phyloP scores from a whole-genome alignment of 2,329 filamentous ascomycete species.

The Hysterium pulicare region DNA sequence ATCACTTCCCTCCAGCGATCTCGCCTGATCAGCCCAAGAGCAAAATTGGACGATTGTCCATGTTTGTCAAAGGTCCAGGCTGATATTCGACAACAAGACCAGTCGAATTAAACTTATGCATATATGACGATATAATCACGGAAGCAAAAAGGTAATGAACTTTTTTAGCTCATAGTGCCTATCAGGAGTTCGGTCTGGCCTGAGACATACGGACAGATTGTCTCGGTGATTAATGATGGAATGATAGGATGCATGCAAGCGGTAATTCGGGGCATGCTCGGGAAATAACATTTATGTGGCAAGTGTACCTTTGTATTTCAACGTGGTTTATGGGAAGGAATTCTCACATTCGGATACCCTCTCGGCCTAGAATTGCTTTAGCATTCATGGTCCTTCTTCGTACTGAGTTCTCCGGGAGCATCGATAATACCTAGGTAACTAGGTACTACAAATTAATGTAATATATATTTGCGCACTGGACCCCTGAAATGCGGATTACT shows the following conservation, averaged over 20 bases:
- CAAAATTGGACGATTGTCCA: neutral
- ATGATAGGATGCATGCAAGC: no score
- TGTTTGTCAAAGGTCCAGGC: neutral
- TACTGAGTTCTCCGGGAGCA: no score
- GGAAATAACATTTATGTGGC: neutral
- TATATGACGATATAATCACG: no score
- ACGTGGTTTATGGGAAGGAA: neutral
- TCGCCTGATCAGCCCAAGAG: neutral
- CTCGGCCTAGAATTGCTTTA: neutral
- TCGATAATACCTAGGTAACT: no score
- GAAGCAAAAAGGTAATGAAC: no score
- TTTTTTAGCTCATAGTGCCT: neutral
- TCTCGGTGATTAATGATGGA: no score
- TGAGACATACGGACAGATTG: no score
- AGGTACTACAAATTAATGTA: neutral
- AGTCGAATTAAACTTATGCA: no score
- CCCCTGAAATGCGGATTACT: neutral
- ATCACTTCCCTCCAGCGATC: neutral
- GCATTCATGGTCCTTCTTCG: neutral
- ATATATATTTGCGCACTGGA: neutral
- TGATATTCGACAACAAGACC: neutral
- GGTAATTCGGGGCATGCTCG: no score
- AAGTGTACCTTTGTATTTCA: neutral
- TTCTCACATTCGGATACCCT: constrained; percentile 1
- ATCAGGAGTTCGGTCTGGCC: neutral